Evolutionary conservation across 2,329 filamentous ascomycete genomes (phyloP), one percentile per base, ranked within the genome.

Genomic region (Exophiala oligosperma): DNA sequence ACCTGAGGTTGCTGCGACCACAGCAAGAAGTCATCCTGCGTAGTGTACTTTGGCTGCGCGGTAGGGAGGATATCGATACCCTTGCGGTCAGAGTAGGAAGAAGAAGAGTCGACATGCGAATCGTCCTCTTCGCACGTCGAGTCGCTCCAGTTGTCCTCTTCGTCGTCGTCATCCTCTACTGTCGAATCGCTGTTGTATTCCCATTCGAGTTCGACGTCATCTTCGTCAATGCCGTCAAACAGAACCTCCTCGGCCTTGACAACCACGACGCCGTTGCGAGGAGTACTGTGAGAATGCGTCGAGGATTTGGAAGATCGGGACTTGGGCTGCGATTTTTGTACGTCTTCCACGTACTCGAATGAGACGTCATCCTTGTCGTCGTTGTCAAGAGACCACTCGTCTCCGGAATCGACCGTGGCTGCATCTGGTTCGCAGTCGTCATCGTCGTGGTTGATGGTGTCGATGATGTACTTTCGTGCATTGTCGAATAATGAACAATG

Each of bases 1-100:
- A 63, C 57, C 23, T 47, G 55, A 21, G 61, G 61, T 38, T 63
- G 61, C 32, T 63, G 55, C 4, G 61, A 56, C 61, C 61, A 63
- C 4, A 63, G 49, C 14, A 57, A n/a, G 5, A 56, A 17, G 37
- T 63, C 61, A 35, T 56, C 40, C 14, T 28, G 49, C 12, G 49
- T 29, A 1, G 14, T 32, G 44, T 50, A 56, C 35, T 38, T 52
- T 29, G 37, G n/a, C 28, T 28, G 24, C 21, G 37, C 8, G 14
- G 29, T 24, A 21, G 24, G 28, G 48, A n/a, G 32, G 51, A 43
- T 29, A 23, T 61, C 41, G 4, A 29, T 9, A 21, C 48, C 28
- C 23, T 54, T 46, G 41, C 21, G 41, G 23, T 55, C 54, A 12
- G 56, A 46, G 1, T 44, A 17, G 29, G 23, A 23, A 50, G 41